Evolutionary conservation across 192 early-diverging fungal genomes (phyloP), one percentile per base, ranked within the genome.

Genomic region (Linnemannia elongata): DNA sequence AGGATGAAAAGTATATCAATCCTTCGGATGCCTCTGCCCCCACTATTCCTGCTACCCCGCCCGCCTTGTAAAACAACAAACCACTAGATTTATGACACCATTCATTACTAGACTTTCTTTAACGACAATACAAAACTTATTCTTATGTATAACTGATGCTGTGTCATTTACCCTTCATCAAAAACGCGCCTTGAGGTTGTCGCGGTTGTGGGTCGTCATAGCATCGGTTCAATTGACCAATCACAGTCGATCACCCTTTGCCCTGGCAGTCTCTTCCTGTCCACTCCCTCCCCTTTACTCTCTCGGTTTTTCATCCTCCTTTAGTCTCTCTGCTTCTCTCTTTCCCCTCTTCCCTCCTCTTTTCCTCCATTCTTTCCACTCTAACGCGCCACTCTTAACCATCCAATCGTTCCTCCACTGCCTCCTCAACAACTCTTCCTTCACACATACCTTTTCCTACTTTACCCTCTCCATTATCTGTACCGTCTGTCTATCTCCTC

Each of bases 1-100:
- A 87, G 68, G 85, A 87, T 36, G 85, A 76, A 30, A 80, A 81
- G 47, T 86, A 86, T 27, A 72, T 78, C 39, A 79, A 54, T 7
- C 72, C 72, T 35, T 24, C 15, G 36, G 75, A 42, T 22, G n/a
- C 47, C 24, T 74, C 47, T 17, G 1, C 47, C 2, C 3, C n/a
- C 20, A 24, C 30, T 18, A n/a, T 39, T 33, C 13, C 57, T 63
- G n/a, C 76, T 66, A 17, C 63, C 36, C 49, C 30, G 45, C 30
- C 69, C 70, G 36, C 63, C 36, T 75, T 81, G 79, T 81, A 81
- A 81, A 69, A 80, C 52, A 60, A 60, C 9, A 30, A 33, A 66
- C 60, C 13, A 9, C 13, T 57, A 13, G 35, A 7, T 30, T 71
- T 71, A 38, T 71, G 41, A 38, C 69, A 39, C 24, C 38, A 12